These are phyloP conservation scores for Boletus rubescentipes DNA, from an alignment of 768 basidiomycete genomes.

Conservation along the genomic window DNA sequence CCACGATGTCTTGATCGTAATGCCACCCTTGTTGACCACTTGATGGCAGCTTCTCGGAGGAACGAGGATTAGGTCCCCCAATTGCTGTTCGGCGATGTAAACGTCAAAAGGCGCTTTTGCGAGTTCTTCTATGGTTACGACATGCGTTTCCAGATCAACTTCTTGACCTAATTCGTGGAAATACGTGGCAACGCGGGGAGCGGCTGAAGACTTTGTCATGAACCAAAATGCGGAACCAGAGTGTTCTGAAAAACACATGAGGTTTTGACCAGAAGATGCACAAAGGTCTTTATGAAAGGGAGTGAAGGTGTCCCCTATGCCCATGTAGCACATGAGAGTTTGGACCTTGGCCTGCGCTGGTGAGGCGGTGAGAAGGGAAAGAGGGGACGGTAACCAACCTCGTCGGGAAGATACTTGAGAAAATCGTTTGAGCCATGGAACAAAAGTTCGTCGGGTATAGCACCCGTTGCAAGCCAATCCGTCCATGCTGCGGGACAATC, in stretches of 20 bases:
- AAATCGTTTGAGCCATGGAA: slow-evolving; percentile 58
- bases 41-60: slow-evolving; percentile 83
- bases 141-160: slow-evolving; percentile 72
- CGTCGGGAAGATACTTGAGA: slow-evolving; percentile 51
- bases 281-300: slow-evolving; percentile 85
- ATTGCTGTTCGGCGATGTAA: slow-evolving; percentile 68
- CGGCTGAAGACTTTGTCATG: slow-evolving; percentile 67
- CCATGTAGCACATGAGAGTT: slow-evolving; percentile 85
- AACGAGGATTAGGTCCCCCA: slow-evolving; percentile 79
- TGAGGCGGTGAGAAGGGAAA: slow-evolving; percentile 2
- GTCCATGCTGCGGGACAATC: slow-evolving; percentile 67
- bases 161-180: slow-evolving; percentile 47
- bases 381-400: slow-evolving; percentile 37
- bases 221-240: slow-evolving; percentile 82
- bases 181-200: slow-evolving; percentile 53
- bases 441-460: slow-evolving; percentile 53
- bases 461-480: slow-evolving; percentile 51
- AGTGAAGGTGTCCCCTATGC: slow-evolving; percentile 80
- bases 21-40: slow-evolving; percentile 76
- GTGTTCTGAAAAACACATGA: slow-evolving; percentile 81
- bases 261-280: slow-evolving; percentile 80
- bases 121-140: slow-evolving; percentile 62
- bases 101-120: slow-evolving; percentile 64
- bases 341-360: slow-evolving; percentile 57
- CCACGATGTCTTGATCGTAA: slow-evolving; percentile 85